Evolutionary conservation across 352 stramenopile genomes (phyloP).

Genomic region (Phytophthora melonis): DNA sequence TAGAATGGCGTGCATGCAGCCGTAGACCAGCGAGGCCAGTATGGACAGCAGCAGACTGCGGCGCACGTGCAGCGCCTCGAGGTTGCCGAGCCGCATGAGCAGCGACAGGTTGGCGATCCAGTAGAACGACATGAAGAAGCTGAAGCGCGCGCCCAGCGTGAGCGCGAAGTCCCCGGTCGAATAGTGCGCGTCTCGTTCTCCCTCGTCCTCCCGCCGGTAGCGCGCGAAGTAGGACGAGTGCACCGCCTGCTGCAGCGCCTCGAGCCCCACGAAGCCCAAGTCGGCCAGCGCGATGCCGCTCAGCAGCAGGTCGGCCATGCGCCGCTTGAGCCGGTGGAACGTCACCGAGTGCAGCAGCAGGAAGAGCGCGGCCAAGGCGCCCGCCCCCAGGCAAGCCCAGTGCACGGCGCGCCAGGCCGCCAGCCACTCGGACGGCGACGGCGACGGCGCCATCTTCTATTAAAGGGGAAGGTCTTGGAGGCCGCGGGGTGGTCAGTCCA

Average conservation of each 20-base stretch:
- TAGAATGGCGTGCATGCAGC: conserved; percentile 60
- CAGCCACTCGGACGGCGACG: conserved; percentile 41
- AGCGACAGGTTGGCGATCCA: conserved; percentile 78
- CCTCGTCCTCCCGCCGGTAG: conserved; percentile 29
- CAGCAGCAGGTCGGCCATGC: conserved; percentile 74
- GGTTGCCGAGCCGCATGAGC: conserved; percentile 67
- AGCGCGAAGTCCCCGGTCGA: conserved; percentile 34
- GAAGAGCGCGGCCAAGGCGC: conserved; percentile 54
- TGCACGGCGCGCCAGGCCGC: conserved; percentile 56
- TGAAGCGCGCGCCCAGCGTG: conserved; percentile 59
- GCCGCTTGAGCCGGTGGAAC: conserved; percentile 72
- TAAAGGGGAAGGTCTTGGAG: background rate
- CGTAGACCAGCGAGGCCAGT: conserved; percentile 58
- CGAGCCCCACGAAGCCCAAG: conserved; percentile 56
- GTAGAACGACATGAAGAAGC: conserved; percentile 83
- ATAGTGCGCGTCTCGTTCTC: conserved; percentile 5
- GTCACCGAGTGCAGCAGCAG: conserved; percentile 66
- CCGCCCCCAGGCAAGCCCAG: conserved; percentile 55
- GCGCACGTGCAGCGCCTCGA: conserved; percentile 62
- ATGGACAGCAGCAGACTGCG: conserved; percentile 62
- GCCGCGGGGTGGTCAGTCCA: too few relatives aligned
- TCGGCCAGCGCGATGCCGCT: conserved; percentile 73
- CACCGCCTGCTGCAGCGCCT: conserved; percentile 57
- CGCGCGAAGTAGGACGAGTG: conserved; percentile 56
- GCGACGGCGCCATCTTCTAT: conserved; percentile 6